Base-by-base conservation (phyloP, 768 basidiomycete genomes). In the Chalciporus piperatus region DNA sequence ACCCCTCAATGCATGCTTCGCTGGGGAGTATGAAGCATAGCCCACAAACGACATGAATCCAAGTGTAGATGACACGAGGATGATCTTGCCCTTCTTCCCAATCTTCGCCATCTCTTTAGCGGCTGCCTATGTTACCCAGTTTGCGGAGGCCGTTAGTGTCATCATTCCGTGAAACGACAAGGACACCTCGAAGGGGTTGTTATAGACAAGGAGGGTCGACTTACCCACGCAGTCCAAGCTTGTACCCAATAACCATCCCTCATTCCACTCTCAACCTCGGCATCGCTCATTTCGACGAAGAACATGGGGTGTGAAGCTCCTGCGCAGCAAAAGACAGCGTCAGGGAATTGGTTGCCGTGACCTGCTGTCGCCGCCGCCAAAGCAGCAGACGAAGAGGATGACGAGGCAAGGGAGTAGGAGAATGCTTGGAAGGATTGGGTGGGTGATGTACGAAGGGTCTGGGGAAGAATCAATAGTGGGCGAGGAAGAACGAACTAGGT, bases 1-100 rank as follows among this genome's bases (percentile, higher is more conserved):
- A 92, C 92, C 92, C 70, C 91, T 73, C 6, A 96, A 65, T 8
- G 94, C 94, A 59, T 89, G 87, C 64, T 96, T 96, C 10, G 83
- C 86, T 0, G 92, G 90, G 0, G 88, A 74, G 67, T 96, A 96
- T 1, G 83, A 80, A 2, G 85, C 75, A 59, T 84, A 96, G 0
- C 94, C 93, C 3, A 88, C 70, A 48, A 93, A 80, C 2, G 81
- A 78, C 74, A 92, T 84, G 59, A 84, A 83, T 1, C 84, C 88
- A 11, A 93, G 69, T 6, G 84, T 81, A 0, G 89, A 92, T 1
- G 83, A 84, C 22, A 90, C 80, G 37, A 96, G 81, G 16, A 89
- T 74, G 35, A 93, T 84, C 63, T 87, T 91, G 19, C 87, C 81
- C 52, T 80, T 77, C 19, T 71, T 67, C 30, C 75, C 72, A n/a